Base-by-base conservation (phyloP, 257 asterid species). In the Scutellaria minor region DNA sequence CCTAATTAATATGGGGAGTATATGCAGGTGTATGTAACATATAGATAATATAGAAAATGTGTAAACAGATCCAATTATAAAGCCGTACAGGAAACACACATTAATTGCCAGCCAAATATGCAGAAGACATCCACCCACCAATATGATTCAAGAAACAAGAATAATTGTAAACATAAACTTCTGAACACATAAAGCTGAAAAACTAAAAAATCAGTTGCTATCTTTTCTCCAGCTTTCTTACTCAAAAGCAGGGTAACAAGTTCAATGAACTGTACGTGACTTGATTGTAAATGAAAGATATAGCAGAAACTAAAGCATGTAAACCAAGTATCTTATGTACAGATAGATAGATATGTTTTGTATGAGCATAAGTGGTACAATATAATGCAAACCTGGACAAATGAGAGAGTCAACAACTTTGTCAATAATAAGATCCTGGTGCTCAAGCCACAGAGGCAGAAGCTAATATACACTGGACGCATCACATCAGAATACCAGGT, bases 401-500 rank as follows among this genome's bases (percentile, higher is more conserved):
- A 54, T 14, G 4, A 6, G 20, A 14, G 53, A 64, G 14, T 11
- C 55, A 55, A 63, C 31, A 54, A 51, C 46, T 12, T 4, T 52
- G 58, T 52, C 44, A 68, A 54, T 39, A 69, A 42, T 39, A 69
- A 42, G 22, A 24, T 69, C 47, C 50, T 4, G 12, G 27, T 45
- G 51, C 67, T 44, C 58, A 45, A 70, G 66, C 20, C 61, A 9
- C 10, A 2, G 5, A 39, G 46, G 15, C 3, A 5, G 64, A 60
- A 64, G 57, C 47, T 69, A 64, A 58, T 27, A 24, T 24, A 42
- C 35, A 4, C 0, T 40, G 9, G 72, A 13, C 53, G 9, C 8
- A 6, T 31, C 20, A 69, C 39, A 75, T 9, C 58, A 68, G 40
- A 67, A 6, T 1, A 71, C 40, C 46, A 71, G 9, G 14, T 71